Conservation (phyloP, 2,329 filamentous ascomycete species). For the Didymella pomorum region DNA sequence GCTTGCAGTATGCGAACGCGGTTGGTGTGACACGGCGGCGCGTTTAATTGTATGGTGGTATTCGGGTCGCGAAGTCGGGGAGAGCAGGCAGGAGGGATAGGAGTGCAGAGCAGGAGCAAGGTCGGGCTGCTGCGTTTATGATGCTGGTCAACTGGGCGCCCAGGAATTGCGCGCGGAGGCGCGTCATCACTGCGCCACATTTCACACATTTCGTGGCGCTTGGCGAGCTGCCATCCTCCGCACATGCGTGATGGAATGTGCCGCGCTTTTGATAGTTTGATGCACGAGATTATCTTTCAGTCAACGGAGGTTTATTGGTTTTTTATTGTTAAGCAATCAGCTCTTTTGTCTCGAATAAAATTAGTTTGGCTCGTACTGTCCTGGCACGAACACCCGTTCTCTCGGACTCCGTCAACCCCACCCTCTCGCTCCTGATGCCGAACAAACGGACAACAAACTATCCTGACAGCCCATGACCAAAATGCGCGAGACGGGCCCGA, state of each 20-base stretch:
- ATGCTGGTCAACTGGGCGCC: constrained; percentile 25
- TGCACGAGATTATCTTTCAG: no score
- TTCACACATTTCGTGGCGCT: constrained; percentile 28
- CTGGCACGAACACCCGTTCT: constrained; percentile 17
- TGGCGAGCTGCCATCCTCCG: constrained; percentile 19
- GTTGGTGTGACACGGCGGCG: constrained; percentile 13
- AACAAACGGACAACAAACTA: constrained; percentile 3
- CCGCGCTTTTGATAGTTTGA: not conserved
- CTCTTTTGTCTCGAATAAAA: constrained; percentile 19
- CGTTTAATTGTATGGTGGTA: constrained; percentile 23
- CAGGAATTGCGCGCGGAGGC: constrained; percentile 14
- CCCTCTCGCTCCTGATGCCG: not conserved
- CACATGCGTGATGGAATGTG: not conserved
- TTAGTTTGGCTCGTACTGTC: constrained; percentile 33
- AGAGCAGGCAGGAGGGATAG: constrained; percentile 7
- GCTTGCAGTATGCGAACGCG: not conserved
- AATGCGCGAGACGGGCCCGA: not conserved
- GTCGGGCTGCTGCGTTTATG: constrained; percentile 14
- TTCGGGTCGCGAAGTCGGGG: constrained; percentile 3
- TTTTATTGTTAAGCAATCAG: no score
- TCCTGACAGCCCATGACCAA: not conserved
- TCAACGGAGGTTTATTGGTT: not conserved
- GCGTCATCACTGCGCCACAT: constrained; percentile 38
- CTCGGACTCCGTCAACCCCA: constrained; percentile 10
- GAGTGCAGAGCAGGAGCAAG: constrained; percentile 1